Conservation (phyloP, 2,329 filamentous ascomycete genomes). For the Didymella exigua region DNA sequence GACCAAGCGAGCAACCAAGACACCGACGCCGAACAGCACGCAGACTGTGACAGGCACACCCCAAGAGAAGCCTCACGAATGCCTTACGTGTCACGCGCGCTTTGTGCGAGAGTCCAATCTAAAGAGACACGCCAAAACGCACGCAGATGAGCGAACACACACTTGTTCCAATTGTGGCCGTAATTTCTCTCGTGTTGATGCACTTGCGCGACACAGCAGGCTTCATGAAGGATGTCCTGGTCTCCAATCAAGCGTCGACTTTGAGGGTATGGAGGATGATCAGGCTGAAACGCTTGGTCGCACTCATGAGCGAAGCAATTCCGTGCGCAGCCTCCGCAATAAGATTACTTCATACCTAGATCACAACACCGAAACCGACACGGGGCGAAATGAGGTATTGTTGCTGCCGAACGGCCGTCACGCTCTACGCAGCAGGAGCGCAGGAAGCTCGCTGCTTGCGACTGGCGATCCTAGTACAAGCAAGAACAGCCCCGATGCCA, state of each 20-base stretch:
- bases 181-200: constrained; percentile 93
- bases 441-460: background rate
- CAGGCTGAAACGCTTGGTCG: background rate
- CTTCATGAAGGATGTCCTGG: constrained; percentile 95
- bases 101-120: constrained; percentile 93
- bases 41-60: background rate
- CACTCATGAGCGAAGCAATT: background rate
- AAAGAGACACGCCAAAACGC: constrained; percentile 94
- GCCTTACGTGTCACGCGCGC: constrained; percentile 88
- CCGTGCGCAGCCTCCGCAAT: background rate
- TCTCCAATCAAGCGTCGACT: constrained; percentile 80
- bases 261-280: constrained; percentile 63
- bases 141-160: constrained; percentile 94
- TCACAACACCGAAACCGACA: background rate
- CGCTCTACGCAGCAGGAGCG: background rate
- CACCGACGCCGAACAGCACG: background rate
- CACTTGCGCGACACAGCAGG: constrained; percentile 91
- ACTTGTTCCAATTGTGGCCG: constrained; percentile 93
- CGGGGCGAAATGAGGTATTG: constrained; percentile 5
- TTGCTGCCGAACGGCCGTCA: constrained; percentile 2
- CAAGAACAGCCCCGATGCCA: background rate
- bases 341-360: background rate
- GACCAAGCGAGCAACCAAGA: constrained; percentile 11
- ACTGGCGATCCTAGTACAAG: background rate
- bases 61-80: constrained; percentile 96